Base-by-base conservation (phyloP, 139 green algal genomes). In the Trebouxia sp. region DNA sequence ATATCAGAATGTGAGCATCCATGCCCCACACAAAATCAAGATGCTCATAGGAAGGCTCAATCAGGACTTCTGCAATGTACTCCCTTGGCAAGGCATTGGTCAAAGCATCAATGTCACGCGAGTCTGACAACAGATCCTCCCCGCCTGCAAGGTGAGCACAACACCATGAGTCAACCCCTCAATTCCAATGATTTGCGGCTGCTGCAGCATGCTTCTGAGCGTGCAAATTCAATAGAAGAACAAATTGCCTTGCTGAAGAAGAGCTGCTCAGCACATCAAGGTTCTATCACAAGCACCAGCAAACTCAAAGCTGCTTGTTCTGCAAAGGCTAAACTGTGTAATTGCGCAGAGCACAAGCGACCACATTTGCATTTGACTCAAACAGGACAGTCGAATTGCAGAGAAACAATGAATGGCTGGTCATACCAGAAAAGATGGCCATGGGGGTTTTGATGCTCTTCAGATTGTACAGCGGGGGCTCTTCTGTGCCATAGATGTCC, bases 1-100 rank as follows among this genome's bases (percentile, higher is more conserved):
- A 92, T 8, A 90, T 65, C 0, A 41, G 32, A 11, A 30, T 17
- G 3, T 82, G 53, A 2, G 88, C 82, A 65, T 89, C 77, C 12
- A 80, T 62, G 6, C 84, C 89, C 81, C 88, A 87, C 1, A 85
- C 87, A 65, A 89, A 92, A 65, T 94, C 90, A 11, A 94, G 78
- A 82, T 94, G 90, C 22, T 81, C 85, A 58, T 93, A 94, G 26
- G 62, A 77, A 5, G 79, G 80, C 72, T 89, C 80, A 15, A 82
- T 45, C n/a, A 93, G 84, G 41, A 78, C 72, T 11, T 82, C 58
- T 28, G 53, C 69, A 50, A 92, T 58, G 0, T 75, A 37, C 3
- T 75, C 78, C 11, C 56, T 41, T 1, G 75, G 79, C 50, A 94
- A 79, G 14, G 41, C 74, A 0, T 51, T 26, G 51, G 87, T 74